Evolutionary conservation across 148 eudicot genomes (phyloP).

Genomic region (Amaranthus cruentus): DNA sequence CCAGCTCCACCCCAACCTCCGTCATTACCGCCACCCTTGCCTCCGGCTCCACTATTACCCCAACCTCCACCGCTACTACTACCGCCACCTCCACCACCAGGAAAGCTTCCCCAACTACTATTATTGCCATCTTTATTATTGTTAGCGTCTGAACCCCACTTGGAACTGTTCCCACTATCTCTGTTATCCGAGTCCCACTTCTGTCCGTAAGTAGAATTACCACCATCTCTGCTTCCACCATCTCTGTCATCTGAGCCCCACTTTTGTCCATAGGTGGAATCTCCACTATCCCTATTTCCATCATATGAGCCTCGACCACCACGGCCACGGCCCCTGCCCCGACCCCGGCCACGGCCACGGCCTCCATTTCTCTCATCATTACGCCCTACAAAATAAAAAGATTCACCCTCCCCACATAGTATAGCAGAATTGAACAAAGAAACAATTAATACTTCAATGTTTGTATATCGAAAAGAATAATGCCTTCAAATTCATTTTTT

Average conservation of each 20-base stretch:
- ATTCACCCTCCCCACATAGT: too few relatives aligned
- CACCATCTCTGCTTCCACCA: slow-evolving; percentile 26
- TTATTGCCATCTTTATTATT: slow-evolving; percentile 34
- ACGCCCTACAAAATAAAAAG: slow-evolving; percentile 43
- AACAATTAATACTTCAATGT: too few relatives aligned
- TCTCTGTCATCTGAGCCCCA: slow-evolving; percentile 28
- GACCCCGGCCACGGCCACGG: slow-evolving; percentile 48
- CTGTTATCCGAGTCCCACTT: slow-evolving; percentile 34
- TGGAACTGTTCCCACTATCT: slow-evolving; percentile 22
- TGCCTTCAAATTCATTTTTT: too few relatives aligned
- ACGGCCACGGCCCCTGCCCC: slow-evolving; percentile 70
- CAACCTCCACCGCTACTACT: slow-evolving; percentile 8
- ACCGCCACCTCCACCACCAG: slow-evolving; percentile 37
- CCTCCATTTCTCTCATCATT: slow-evolving; percentile 50
- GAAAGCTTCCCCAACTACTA: slow-evolving; percentile 57
- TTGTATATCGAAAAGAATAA: too few relatives aligned
- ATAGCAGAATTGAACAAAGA: too few relatives aligned
- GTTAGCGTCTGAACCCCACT: slow-evolving; percentile 29
- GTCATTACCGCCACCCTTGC: slow-evolving; percentile 17
- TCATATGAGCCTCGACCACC: slow-evolving; percentile 56
- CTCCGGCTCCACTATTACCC: neutral
- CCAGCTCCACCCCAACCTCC: neutral
- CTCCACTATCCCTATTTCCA: slow-evolving; percentile 1
- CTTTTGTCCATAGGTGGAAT: too few relatives aligned
- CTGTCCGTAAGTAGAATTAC: slow-evolving; percentile 39